Conservation (phyloP, 148 eudicot genomes). For the Silene conica region DNA sequence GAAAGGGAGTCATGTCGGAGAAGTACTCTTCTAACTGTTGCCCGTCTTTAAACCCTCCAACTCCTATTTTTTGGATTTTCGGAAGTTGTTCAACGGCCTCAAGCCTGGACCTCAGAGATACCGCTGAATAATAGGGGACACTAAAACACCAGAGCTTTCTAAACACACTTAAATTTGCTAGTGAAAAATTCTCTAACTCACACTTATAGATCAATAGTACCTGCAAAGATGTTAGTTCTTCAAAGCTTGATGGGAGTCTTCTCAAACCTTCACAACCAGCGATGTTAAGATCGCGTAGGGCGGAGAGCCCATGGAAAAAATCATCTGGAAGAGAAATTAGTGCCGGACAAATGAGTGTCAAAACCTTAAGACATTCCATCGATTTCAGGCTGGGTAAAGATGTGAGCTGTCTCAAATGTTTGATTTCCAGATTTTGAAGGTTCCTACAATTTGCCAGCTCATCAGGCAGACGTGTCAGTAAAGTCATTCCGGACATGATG, state of each 20-base stretch:
- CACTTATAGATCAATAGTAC: neutral
- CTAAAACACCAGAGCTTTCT: neutral
- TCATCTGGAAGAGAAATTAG: constrained; percentile 5
- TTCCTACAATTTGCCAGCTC: constrained; percentile 10
- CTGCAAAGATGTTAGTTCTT: neutral
- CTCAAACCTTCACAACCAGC: neutral
- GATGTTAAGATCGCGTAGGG: neutral
- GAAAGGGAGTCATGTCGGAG: neutral
- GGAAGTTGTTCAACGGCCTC: neutral
- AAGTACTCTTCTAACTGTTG: neutral
- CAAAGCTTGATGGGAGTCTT: neutral
- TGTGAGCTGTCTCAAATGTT: neutral
- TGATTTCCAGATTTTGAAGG: neutral
- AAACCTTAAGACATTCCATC: neutral
- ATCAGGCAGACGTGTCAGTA: constrained; percentile 7
- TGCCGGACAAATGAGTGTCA: neutral
- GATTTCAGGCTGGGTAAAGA: constrained; percentile 10
- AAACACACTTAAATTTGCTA: neutral
- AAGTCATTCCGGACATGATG: neutral
- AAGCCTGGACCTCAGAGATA: neutral
- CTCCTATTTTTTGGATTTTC: neutral
- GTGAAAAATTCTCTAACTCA: neutral
- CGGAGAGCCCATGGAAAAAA: neutral
- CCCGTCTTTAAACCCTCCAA: constrained; percentile 12
- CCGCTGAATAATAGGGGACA: neutral